Conservation (phyloP, 495 filamentous ascomycete species). For the Pseudoneurospora amorphoporcata region DNA sequence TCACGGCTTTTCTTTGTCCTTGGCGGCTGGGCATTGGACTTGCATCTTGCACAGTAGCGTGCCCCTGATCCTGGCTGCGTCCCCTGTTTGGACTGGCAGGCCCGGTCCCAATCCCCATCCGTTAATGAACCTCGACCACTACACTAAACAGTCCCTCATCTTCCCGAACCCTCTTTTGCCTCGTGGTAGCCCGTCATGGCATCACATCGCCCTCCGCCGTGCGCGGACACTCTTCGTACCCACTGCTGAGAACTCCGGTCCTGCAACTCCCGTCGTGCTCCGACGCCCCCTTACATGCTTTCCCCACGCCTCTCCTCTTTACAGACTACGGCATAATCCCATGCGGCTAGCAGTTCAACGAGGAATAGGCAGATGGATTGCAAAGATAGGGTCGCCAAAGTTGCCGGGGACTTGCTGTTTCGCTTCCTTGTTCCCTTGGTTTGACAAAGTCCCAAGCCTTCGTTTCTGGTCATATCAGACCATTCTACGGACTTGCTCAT, state of each 20-base stretch:
- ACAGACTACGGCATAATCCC: conserved; percentile 14
- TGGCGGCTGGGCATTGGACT: conserved; percentile 9
- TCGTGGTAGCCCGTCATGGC: conserved; percentile 24
- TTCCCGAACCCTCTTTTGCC: conserved; percentile 31
- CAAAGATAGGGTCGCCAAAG: background rate
- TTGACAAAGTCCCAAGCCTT: background rate
- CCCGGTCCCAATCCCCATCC: conserved; percentile 19
- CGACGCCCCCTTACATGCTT: conserved; percentile 7
- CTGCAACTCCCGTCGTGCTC: background rate
- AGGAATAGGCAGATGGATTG: conserved; percentile 8
- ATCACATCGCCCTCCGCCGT: conserved; percentile 11
- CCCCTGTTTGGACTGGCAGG: conserved; percentile 20
- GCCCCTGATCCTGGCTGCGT: conserved; percentile 9
- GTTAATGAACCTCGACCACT: conserved; percentile 7
- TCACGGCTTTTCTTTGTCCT: conserved; percentile 17
- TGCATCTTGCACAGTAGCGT: background rate
- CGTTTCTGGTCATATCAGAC: background rate
- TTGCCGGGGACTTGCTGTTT: background rate
- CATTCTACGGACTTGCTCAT: background rate
- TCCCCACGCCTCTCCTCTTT: conserved; percentile 6
- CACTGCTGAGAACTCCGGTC: background rate
- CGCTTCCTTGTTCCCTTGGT: background rate
- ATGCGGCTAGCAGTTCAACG: conserved; percentile 15
- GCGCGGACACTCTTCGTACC: background rate
- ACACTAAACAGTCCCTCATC: conserved; percentile 20